These are phyloP conservation scores for Sphaerosporella brunnea DNA, from an alignment of 495 filamentous ascomycete genomes.

Conservation along the genomic window DNA sequence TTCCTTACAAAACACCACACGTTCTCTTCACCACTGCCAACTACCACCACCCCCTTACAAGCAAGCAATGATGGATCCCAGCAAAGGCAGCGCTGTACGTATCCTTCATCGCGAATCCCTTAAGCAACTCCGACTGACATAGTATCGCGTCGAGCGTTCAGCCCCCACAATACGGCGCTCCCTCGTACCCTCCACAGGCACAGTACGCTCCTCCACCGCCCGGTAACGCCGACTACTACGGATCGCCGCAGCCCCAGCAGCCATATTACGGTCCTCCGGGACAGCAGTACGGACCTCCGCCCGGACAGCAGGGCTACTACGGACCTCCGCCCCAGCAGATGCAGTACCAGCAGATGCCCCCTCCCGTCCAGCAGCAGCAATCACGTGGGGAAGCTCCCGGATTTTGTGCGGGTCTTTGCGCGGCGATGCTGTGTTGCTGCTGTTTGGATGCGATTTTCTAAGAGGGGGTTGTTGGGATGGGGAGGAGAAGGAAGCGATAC, in stretches of 20 bases:
- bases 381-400: background rate
- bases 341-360: constrained; percentile 12
- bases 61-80: too few species aligned
- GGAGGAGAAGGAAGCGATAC: too few species aligned
- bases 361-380: background rate
- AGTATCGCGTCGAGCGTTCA: too few species aligned
- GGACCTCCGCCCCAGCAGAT: constrained; percentile 11
- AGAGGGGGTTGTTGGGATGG: too few species aligned
- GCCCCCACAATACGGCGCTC: background rate
- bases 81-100: too few species aligned
- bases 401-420: constrained; percentile 12
- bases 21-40: too few species aligned
- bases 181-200: background rate
- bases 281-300: background rate
- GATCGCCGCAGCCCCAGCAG: background rate
- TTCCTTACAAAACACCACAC: too few species aligned
- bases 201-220: background rate
- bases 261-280: background rate
- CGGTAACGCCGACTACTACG: background rate
- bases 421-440: constrained; percentile 15
- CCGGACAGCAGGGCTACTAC: background rate
- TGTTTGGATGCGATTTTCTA: constrained; percentile 18
- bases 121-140: too few species aligned
- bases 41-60: too few species aligned
- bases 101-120: too few species aligned